These are phyloP conservation scores for Biscutella laevigata DNA, from an alignment of 441 rosid genomes.

Conservation along the genomic window DNA sequence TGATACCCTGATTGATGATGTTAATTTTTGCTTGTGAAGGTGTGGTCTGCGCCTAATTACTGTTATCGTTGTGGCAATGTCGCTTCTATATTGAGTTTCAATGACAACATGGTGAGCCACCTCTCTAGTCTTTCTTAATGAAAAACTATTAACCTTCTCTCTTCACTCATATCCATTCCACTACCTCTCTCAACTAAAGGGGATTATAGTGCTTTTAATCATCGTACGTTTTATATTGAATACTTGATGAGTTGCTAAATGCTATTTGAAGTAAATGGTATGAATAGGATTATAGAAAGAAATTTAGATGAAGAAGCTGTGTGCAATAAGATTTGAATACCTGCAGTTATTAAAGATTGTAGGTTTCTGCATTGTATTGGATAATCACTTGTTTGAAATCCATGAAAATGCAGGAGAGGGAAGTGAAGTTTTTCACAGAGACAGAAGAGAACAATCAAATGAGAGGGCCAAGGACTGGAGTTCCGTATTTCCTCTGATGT, in stretches of 20 bases:
- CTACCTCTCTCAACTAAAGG: neutral
- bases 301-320: neutral
- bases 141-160: neutral
- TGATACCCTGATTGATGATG: conserved; percentile 14
- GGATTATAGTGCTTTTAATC: neutral
- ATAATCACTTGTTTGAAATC: conserved; percentile 5
- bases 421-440: conserved; percentile 95
- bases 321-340: neutral
- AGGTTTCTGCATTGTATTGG: neutral
- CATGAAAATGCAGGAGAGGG: conserved; percentile 59
- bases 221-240: no score
- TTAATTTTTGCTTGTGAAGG: conserved; percentile 41
- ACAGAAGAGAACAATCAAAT: conserved; percentile 98
- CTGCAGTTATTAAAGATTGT: neutral
- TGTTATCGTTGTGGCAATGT: conserved; percentile 99
- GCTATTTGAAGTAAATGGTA: neutral
- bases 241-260: neutral
- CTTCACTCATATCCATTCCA: neutral
- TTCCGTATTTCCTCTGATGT: conserved; percentile 75
- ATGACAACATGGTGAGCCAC: conserved; percentile 86
- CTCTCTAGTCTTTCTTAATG: neutral
- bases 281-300: neutral
- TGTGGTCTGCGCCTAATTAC: conserved; percentile 99
- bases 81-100: conserved; percentile 95
- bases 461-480: conserved; percentile 99